Base-by-base conservation (phyloP, 805 yeast species). In the Candida tammaniensis region DNA sequence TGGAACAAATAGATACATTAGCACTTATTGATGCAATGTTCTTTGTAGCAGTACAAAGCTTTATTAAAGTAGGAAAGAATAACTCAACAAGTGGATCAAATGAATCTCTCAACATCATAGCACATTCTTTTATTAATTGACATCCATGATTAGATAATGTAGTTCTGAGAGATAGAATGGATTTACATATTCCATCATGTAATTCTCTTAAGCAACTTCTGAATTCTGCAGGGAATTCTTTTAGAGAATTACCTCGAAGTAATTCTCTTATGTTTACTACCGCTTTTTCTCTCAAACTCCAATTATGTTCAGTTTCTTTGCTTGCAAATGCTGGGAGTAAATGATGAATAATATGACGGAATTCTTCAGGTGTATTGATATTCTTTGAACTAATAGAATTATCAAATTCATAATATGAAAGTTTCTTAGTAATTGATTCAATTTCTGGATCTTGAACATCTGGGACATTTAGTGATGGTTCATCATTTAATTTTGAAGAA, bases 261-360 rank as follows among this genome's bases (percentile, higher is more conserved):
- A 82, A 57, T 2, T 73, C 64, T 37, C 96, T 69, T 21, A 87
- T 49, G 31, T 68, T 70, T 1, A 72, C 48, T 3, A 87, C 72
- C 31, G 64, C 64, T 33, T 72, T 70, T 47, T 89, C 96, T 50
- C 98, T 70, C 0, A 49, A 46, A 15, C 66, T 59, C 98, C 98
- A 93, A 53, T 93, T 93, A 39, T 72, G 71, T 51, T 93, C 98
- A 0, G 95, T 83, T 55, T 93, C 98, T 49, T 82, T 68, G 4
- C 82, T 83, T 7, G 68, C 73, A 48, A 91, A 88, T 10, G 47
- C 44, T 1, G 61, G 57, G 7, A 30, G 17, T 9, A 39, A 17
- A 16, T 25, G 16, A 15, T 47, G 35, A 4, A 56, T 18, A 4
- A 42, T 33, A 11, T 36, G 39, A 21, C 42, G 30, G 11, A 67